Evolutionary conservation across 73 alveolate genomes (phyloP), one percentile per base, ranked within the genome.

Genomic region (Paramecium tetraurelia): DNA sequence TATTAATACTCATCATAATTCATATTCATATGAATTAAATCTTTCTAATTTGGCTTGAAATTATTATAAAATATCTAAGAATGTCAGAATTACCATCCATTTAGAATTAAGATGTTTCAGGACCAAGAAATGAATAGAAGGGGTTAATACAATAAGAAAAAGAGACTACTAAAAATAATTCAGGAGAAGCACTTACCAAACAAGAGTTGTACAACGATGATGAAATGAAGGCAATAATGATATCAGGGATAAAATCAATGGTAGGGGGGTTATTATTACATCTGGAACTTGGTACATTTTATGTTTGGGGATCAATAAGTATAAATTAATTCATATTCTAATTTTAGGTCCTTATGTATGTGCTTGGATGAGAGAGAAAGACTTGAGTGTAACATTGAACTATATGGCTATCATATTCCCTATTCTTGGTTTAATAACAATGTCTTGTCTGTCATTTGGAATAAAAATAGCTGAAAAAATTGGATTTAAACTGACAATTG

Each of bases 291-390:
- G 86, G 86, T 21, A 72, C 63, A 1, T 72, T 72, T 72, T 72
- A 72, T 72, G 86, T 72, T 12, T 72, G 40, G 40, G 86, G 86
- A 3, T 72, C 86, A 72, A 72, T 72, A 33, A 72, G 63, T 72
- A 72, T n/a, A 53, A 16, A 53, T 53, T 27, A 22, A 63, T 1
- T 27, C n/a, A 27, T 10, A 63, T 31, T 33, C 46, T 63, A 63
- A 31, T 63, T 27, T 3, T 44, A 80, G 90, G 76, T 80, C 90
- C 90, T 20, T 80, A 76, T 41, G 22, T 76, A 1, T 27, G 71
- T 18, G 72, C 89, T 21, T 76, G 48, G 58, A 18, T 76, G 43
- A 76, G 70, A 76, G 70, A 43, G 36, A 24, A 40, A 2, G 89
- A 76, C 89, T 18, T 21, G n/a, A 20, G 33, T 76, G 89, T 76